These are phyloP conservation scores for Tulasnella sp. DNA, from an alignment of 768 basidiomycete species.

Conservation along the genomic window DNA sequence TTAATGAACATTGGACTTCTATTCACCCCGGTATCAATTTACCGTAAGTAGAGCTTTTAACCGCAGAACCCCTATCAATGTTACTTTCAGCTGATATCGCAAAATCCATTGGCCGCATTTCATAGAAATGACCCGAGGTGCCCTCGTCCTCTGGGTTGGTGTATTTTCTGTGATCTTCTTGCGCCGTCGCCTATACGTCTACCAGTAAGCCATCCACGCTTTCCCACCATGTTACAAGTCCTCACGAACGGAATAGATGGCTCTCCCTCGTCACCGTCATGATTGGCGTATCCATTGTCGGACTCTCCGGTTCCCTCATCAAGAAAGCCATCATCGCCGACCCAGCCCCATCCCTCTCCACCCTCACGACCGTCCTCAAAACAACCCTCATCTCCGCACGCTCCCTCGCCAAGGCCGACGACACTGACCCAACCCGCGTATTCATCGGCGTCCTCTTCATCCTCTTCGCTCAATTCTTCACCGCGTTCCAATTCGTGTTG, in stretches of 20 bases:
- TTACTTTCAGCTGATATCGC: background rate
- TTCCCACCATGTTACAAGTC: slow-evolving; percentile 2
- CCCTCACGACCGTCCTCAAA: background rate
- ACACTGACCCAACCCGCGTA: slow-evolving; percentile 1
- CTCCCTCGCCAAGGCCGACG: slow-evolving; percentile 2
- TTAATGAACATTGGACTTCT: slow-evolving; percentile 95
- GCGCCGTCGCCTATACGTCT: slow-evolving; percentile 69
- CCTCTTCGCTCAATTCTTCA: slow-evolving; percentile 89
- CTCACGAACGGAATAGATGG: slow-evolving; percentile 48
- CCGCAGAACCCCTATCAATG: too few relatives aligned
- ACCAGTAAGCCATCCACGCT: slow-evolving; percentile 47
- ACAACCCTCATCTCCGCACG: background rate
- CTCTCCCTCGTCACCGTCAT: slow-evolving; percentile 81
- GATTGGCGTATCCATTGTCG: slow-evolving; percentile 71
- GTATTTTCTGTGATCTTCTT: slow-evolving; percentile 86
- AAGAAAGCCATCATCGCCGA: slow-evolving; percentile 44
- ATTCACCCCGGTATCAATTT: slow-evolving; percentile 93
- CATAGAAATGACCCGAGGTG: slow-evolving; percentile 39
- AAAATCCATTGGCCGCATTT: background rate
- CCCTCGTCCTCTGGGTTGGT: slow-evolving; percentile 89
- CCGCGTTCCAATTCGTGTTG: slow-evolving; percentile 85
- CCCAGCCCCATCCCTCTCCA: background rate
- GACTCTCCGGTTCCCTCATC: slow-evolving; percentile 79
- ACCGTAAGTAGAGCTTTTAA: slow-evolving; percentile 60
- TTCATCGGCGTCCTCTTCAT: slow-evolving; percentile 75